Evolutionary conservation across 192 early-diverging fungal genomes (phyloP).

Genomic region (Podila minutissima): DNA sequence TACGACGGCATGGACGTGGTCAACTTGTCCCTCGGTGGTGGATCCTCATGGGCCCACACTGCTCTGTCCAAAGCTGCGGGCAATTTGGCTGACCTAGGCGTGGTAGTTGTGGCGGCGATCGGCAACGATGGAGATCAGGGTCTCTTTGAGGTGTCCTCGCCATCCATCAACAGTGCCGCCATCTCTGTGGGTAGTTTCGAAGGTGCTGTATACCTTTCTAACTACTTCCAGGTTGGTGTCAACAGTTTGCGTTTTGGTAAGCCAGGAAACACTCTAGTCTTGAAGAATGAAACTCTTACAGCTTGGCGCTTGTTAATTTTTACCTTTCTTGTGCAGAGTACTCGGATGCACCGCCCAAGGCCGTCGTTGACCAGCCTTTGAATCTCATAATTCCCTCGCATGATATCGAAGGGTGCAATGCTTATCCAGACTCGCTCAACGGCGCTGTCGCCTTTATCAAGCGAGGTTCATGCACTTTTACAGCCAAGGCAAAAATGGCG

Average conservation of each 20-base stretch:
- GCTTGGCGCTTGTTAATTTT: too few species aligned
- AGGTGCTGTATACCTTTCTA: slow-evolving; percentile 44
- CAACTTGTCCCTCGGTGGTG: slow-evolving; percentile 86
- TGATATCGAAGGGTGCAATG: slow-evolving; percentile 29
- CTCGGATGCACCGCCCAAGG: slow-evolving; percentile 30
- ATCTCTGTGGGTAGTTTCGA: slow-evolving; percentile 72
- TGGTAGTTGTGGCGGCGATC: slow-evolving; percentile 67
- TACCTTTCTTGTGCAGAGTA: slow-evolving; percentile 7
- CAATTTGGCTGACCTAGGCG: slow-evolving; percentile 47
- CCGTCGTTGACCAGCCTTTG: slow-evolving; percentile 34
- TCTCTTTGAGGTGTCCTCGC: slow-evolving; percentile 63
- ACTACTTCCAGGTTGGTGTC: slow-evolving; percentile 37
- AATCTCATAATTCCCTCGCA: slow-evolving; percentile 52
- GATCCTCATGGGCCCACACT: slow-evolving; percentile 66
- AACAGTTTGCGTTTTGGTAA: slow-evolving; percentile 23
- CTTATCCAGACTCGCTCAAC: slow-evolving; percentile 22
- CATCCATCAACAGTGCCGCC: slow-evolving; percentile 61
- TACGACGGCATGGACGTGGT: slow-evolving; percentile 80
- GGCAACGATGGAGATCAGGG: slow-evolving; percentile 75
- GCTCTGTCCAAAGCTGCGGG: slow-evolving; percentile 67
- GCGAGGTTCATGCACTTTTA: slow-evolving; percentile 75
- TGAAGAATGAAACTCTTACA: too few species aligned
- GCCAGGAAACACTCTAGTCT: background rate
- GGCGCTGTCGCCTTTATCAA: slow-evolving; percentile 67
- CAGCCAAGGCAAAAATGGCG: slow-evolving; percentile 35